These are phyloP conservation scores for Vitis cinerea DNA, from an alignment of 164 flowering plant species.

Conservation along the genomic window DNA sequence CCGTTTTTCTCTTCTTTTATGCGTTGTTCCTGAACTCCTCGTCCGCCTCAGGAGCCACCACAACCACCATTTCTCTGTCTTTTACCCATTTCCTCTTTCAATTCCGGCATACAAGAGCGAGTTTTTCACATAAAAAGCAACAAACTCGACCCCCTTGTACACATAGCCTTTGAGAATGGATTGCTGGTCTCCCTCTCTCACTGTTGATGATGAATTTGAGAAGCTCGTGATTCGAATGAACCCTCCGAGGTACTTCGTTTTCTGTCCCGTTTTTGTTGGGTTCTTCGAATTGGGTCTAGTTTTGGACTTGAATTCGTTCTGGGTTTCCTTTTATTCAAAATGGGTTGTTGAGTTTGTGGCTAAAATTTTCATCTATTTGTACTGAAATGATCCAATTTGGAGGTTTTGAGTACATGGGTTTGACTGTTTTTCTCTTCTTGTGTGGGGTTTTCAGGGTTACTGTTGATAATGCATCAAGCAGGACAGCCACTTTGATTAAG, in stretches of 20 bases:
- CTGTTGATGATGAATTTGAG: conserved; percentile 67
- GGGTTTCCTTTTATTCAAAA: conserved; percentile 7
- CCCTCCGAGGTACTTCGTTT: conserved; percentile 65
- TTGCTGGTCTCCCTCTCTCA: conserved; percentile 46
- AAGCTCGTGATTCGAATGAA: conserved; percentile 78
- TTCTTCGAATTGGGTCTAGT: neutral
- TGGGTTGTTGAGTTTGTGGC: conserved; percentile 10
- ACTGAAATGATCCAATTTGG: conserved; percentile 5
- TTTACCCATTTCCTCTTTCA: neutral
- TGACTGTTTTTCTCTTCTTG: conserved; percentile 1
- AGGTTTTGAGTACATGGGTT: neutral
- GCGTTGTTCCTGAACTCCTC: conserved; percentile 24
- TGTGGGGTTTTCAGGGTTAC: conserved; percentile 63
- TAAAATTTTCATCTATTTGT: conserved; percentile 4
- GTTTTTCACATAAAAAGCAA: too few species aligned
- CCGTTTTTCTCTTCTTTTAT: neutral
- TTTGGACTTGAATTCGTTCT: neutral
- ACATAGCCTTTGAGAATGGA: conserved; percentile 39
- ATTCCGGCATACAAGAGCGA: too few species aligned
- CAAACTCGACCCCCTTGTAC: too few species aligned
- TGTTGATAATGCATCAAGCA: conserved; percentile 68
- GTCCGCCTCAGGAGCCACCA: conserved; percentile 37
- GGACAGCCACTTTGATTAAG: conserved; percentile 73
- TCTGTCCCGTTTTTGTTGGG: neutral
- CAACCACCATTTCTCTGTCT: conserved; percentile 7